A percentile compares a stretch with the other conserved stretches of the same genome.
Conservation (phyloP, 805 yeast genomes). For the Teunomyces pallodes region DNA sequence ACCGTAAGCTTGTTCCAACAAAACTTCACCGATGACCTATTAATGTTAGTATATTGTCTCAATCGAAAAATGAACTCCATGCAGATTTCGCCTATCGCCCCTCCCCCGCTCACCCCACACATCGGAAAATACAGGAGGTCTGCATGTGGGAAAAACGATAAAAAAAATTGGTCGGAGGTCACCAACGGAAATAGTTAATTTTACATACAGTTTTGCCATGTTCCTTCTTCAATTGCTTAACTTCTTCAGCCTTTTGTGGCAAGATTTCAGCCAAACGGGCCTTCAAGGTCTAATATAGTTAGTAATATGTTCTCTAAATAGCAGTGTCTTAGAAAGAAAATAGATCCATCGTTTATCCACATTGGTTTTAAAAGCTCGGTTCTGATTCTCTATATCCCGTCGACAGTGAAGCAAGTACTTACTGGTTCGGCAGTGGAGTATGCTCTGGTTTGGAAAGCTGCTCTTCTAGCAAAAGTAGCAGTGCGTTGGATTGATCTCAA, state of each 20-base stretch:
- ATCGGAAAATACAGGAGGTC: constrained; percentile 1
- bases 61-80: neutral
- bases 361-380: neutral
- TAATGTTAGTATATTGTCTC: neutral
- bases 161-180: neutral
- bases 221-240: constrained; percentile 84
- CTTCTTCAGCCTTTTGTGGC: constrained; percentile 90
- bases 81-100: neutral
- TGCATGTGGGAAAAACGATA: neutral
- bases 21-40: constrained; percentile 45
- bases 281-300: constrained; percentile 63
- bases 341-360: neutral
- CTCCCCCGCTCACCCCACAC: constrained; percentile 3
- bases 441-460: constrained; percentile 22
- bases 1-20: constrained; percentile 51
- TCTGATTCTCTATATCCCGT: neutral
- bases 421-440: constrained; percentile 40
- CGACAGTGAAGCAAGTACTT: constrained; percentile 5
- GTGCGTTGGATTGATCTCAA: constrained; percentile 38
- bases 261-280: constrained; percentile 90
- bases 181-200: neutral
- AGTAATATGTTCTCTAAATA: constrained; percentile 4
- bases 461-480: constrained; percentile 26
- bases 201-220: constrained; percentile 74
- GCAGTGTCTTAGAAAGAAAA: neutral